A percentile compares a stretch with the other conserved stretches of the same genome.
phyloP scores from a whole-genome alignment of 2,329 filamentous ascomycete genomes.

The Stromatinia cepivora region DNA sequence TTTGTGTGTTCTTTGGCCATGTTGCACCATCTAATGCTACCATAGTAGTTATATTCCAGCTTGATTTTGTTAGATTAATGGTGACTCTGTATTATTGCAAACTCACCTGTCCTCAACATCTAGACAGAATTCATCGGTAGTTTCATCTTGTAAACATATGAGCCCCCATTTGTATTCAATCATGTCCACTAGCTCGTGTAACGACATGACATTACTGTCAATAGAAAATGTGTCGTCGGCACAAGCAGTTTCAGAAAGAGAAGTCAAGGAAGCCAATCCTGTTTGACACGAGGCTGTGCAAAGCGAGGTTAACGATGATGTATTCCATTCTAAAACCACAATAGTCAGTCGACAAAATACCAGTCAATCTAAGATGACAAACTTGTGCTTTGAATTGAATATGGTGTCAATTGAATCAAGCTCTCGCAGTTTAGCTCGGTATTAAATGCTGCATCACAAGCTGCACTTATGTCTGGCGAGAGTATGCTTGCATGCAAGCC shows the following conservation, averaged over 20 bases:
- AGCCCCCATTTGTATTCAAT: background rate
- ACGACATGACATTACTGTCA: background rate
- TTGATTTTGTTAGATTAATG: background rate
- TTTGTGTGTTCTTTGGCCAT: background rate
- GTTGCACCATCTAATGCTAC: background rate
- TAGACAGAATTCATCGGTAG: background rate
- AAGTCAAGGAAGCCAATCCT: background rate
- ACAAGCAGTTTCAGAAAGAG: conserved; percentile 1
- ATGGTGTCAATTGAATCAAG: background rate
- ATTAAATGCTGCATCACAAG: background rate
- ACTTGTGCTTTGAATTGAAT: background rate
- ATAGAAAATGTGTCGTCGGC: background rate
- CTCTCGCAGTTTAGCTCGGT: conserved; percentile 4
- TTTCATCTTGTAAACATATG: background rate
- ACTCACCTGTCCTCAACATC: background rate
- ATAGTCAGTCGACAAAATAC: background rate
- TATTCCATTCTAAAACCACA: background rate
- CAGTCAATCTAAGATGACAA: background rate
- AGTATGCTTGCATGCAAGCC: background rate
- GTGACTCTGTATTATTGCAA: background rate
- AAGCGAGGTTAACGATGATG: background rate
- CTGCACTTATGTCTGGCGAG: background rate
- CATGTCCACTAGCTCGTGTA: background rate
- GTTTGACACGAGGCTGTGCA: background rate
- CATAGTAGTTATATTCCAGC: conserved; percentile 4